Base-by-base conservation (phyloP, 2,329 filamentous ascomycete species). In the Phaeosphaeria sp. region DNA sequence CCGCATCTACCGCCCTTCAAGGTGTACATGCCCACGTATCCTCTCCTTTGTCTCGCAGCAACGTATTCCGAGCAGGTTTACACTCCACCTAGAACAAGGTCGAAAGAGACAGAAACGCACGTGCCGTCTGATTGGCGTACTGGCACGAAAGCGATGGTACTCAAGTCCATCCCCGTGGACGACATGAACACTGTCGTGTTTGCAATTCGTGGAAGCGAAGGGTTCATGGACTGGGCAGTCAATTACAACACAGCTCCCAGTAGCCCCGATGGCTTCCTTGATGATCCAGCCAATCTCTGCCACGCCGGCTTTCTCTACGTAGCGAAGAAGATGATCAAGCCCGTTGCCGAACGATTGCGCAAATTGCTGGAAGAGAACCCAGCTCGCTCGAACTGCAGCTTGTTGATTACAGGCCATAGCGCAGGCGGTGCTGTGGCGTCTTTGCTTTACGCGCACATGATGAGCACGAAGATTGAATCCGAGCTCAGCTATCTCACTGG, bases 381-480 rank as follows among this genome's bases (percentile, higher is more conserved):
- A 0, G 77, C 80, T 2, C 85, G 90, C 11, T 83, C 85, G 22
- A 68, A 72, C 6, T 90, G 88, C 69, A 91, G 89, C 17, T 82
- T 96, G 9, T 81, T 96, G 18, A 90, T 97, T 59, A 96, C 93
- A 0, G 93, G 93, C 0, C 93, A 96, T 72, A 92, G 89, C 1
- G 93, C 93, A 0, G 93, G 92, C 17, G 93, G 93, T 2, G 93
- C 93, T 0, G 88, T 96, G 0, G 92, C 92, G 0, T 85, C 89
- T 2, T 81, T 97, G 11, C 81, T 96, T 0, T 96, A 92, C 76
- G 84, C 85, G 36, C 93, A 97, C 76, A 94, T 96, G 89, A 84
- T 94, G 41, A 81, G 87, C 2, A 82, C 79, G 2, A 84, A 82
- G 1, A 76, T 89, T 2, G 75, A 81, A 43, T 92, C 89, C 6